Evolutionary conservation across 106 monocot genomes (phyloP), one percentile per base, ranked within the genome.

Genomic region (Cymbidium sinense): DNA sequence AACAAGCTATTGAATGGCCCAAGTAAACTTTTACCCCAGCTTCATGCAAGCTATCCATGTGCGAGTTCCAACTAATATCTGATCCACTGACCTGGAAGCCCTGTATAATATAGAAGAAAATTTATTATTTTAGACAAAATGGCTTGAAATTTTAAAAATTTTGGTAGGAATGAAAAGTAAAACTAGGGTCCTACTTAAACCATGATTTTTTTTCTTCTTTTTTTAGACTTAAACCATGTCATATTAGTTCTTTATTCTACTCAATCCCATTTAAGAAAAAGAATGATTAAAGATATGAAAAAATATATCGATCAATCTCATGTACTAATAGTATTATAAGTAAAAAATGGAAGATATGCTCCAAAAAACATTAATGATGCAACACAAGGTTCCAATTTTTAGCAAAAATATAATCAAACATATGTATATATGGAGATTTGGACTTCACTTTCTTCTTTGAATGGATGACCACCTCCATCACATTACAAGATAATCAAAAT

Each of bases 51-150:
- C 73, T 36, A 44, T 83, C 80, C 80, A 83, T 74, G 75, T 75
- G 72, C 19, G 17, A 20, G 55, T 73, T 83, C 86, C 86, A 86
- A 29, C 28, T 77, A 33, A 86, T 83, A 75, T 86, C 86, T 29
- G 86, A 86, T 35, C 86, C 86, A 81, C 86, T 83, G 33, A 86
- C 86, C 67, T 83, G 81, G 80, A 80, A 83, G n/a, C 86, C 86
- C 86, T 86, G 34, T 33, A 67, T 67, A 67, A 67, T 29, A 33
- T 17, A 67, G 67, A 31, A 33, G 5, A 62, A 67, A 67, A 12
- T 34, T 33, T 67, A 67, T 58, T 30, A 23, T 64, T 64, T 64
- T 64, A 64, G 6, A 9, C 28, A 25, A 64, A 64, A 29, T 27
- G 28, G 25, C 28, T 27, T 64, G 12, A 64, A 7, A 23, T 27